These are phyloP conservation scores for Neolentinus lepideus DNA, from an alignment of 1,284 basidiomycete species.

Conservation along the genomic window DNA sequence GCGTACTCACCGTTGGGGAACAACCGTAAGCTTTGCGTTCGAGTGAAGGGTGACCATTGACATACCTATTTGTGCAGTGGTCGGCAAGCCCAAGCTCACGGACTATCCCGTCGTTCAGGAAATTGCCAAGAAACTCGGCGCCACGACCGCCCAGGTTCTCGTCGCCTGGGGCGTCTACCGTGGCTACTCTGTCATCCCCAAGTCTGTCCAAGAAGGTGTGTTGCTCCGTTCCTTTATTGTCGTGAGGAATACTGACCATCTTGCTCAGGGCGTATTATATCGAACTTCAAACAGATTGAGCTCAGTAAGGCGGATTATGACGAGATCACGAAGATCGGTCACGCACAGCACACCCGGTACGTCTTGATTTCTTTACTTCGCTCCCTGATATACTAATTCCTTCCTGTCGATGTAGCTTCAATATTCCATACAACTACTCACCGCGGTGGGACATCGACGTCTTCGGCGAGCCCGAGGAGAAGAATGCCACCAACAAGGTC, in stretches of 20 bases:
- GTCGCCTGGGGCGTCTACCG: slow-evolving; percentile 40
- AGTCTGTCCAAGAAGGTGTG: slow-evolving; percentile 35
- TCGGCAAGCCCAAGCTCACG: slow-evolving; percentile 50
- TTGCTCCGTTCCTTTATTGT: neutral
- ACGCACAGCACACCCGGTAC: slow-evolving; percentile 42
- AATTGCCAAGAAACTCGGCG: slow-evolving; percentile 38
- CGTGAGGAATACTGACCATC: neutral
- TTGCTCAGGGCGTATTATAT: slow-evolving; percentile 32
- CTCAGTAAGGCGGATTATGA: slow-evolving; percentile 45
- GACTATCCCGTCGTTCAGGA: slow-evolving; percentile 57
- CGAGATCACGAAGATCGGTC: slow-evolving; percentile 42
- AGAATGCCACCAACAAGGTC: slow-evolving; percentile 36
- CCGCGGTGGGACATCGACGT: slow-evolving; percentile 65
- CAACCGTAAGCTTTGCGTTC: slow-evolving; percentile 39
- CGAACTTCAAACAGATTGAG: slow-evolving; percentile 51
- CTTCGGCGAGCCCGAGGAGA: slow-evolving; percentile 59
- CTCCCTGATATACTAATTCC: neutral
- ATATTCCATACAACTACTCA: slow-evolving; percentile 54
- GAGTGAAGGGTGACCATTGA: slow-evolving; percentile 3
- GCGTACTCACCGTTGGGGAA: slow-evolving; percentile 63
- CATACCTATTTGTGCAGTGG: slow-evolving; percentile 40
- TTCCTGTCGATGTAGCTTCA: slow-evolving; percentile 40
- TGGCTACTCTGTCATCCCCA: slow-evolving; percentile 44
- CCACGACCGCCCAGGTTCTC: slow-evolving; percentile 42
- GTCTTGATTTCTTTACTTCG: slow-evolving; percentile 6